Base-by-base conservation (phyloP, 805 yeast genomes). In the Zygosaccharomyces lentus region DNA sequence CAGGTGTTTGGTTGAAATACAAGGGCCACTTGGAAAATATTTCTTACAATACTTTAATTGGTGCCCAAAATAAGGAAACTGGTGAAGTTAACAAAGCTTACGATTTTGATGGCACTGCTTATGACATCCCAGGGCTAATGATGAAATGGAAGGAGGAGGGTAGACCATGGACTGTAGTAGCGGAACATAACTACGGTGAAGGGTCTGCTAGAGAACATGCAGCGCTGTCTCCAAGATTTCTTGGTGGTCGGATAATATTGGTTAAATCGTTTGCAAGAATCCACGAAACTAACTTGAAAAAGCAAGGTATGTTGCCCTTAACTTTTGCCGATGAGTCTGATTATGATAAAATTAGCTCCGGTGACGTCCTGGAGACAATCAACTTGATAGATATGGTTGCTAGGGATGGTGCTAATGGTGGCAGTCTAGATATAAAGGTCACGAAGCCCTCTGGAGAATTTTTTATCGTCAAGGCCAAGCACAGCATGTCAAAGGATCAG, bases 161-260 rank as follows among this genome's bases (percentile, higher is more conserved):
- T 13, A 77, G 85, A 57, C 93, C 95, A 16, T 91, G 99, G 99
- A 77, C 81, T 55, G 97, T 93, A 37, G 84, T 93, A 53, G 98
- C 97, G 45, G 99, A 93, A 68, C 96, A 93, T 66, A 91, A 91
- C 70, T 93, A 91, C 63, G 99, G 99, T 71, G 99, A 91, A 74
- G 99, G 99, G 59, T 90, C 97, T 41, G 97, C 99, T 26, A 86
- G 99, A 78, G 99, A 91, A 68, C 99, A 91, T 62, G 99, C 99
- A 37, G 98, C 98, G 12, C 75, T 93, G 56, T 87, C 93, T 27
- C 99, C 98, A 46, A 79, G 95, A 69, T 93, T 87, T 74, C 76
- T 93, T 37, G 98, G 97, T 50, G 98, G 99, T 52, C 71, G 82
- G 48, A 79, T 89, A 53, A 84, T 91, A 52, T 72, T 91, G 51